Evolutionary conservation across 2,329 filamentous ascomycete species (phyloP).

Genomic region (Didymella lethalis): DNA sequence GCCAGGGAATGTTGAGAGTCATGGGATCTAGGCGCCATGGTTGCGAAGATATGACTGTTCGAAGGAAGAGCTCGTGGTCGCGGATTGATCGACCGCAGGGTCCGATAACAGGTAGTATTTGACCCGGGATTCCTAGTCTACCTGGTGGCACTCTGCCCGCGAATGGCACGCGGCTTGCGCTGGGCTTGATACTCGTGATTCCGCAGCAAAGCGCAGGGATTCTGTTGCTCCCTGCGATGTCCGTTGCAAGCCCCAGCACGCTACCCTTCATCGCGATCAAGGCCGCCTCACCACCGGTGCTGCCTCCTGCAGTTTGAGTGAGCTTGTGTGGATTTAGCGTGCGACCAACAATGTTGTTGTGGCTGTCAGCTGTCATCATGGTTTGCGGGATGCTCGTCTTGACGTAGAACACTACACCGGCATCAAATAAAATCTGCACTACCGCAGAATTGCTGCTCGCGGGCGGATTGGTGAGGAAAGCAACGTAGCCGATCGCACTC

Average conservation of each 20-base stretch:
- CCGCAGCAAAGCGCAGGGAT: conserved; percentile 63
- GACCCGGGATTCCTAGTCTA: conserved; percentile 38
- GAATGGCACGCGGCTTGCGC: conserved; percentile 59
- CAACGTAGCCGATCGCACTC: conserved; percentile 66
- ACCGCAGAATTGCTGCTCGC: conserved; percentile 46
- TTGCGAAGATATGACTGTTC: conserved; percentile 47
- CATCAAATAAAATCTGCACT: conserved; percentile 47
- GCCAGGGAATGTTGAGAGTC: conserved; percentile 58
- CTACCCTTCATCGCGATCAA: conserved; percentile 66
- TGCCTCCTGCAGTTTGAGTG: conserved; percentile 68
- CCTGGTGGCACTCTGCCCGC: conserved; percentile 31
- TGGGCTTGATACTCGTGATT: conserved; percentile 60
- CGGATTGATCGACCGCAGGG: conserved; percentile 55
- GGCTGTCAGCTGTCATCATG: conserved; percentile 60
- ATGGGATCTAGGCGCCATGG: conserved; percentile 56
- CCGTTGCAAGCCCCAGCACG: conserved; percentile 68
- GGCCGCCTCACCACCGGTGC: conserved; percentile 70
- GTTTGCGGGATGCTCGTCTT: conserved; percentile 64
- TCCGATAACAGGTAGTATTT: conserved; percentile 53
- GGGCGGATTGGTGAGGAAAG: conserved; percentile 46
- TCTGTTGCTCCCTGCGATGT: conserved; percentile 61
- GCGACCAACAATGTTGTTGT: conserved; percentile 69
- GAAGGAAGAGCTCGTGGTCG: conserved; percentile 55
- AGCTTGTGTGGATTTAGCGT: conserved; percentile 71
- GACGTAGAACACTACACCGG: conserved; percentile 61